phyloP scores from a whole-genome alignment of 345 rosid species.

The Pelargonium nanum region DNA sequence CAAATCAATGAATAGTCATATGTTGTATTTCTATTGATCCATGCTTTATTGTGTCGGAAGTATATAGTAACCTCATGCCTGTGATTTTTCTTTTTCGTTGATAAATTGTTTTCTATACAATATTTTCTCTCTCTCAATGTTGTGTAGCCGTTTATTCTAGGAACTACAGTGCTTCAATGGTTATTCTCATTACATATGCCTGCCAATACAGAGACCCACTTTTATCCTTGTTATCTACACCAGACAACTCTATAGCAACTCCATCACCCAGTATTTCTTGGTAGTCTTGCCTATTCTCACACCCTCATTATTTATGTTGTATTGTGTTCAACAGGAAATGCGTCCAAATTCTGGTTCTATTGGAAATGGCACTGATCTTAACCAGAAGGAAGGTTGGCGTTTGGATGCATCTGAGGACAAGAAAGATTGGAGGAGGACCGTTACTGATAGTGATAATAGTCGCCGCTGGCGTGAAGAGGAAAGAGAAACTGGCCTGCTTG shows the following conservation, averaged over 20 bases:
- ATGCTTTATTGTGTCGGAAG: background rate
- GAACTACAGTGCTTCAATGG: background rate
- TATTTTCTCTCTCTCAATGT: background rate
- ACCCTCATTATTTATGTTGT: background rate
- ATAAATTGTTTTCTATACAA: no score
- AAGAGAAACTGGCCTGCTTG: conserved; percentile 64
- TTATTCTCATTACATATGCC: no score
- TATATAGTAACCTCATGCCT: background rate
- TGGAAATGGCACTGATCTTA: conserved; percentile 39
- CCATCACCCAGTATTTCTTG: background rate
- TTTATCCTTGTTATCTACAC: background rate
- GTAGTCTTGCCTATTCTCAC: background rate
- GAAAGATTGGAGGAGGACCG: conserved; percentile 54
- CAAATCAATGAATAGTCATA: background rate
- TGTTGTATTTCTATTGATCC: background rate
- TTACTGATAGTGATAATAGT: conserved; percentile 34
- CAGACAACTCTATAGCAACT: background rate
- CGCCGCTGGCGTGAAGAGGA: conserved; percentile 86
- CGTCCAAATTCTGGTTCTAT: conserved; percentile 26
- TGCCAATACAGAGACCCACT: no score
- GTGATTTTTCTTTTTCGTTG: no score
- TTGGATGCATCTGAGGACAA: conserved; percentile 57
- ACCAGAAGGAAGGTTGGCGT: conserved; percentile 55
- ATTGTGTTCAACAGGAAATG: conserved; percentile 31
- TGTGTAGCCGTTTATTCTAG: background rate